These are phyloP conservation scores for Pythium chondricola DNA, from an alignment of 352 stramenopile genomes.

Conservation along the genomic window DNA sequence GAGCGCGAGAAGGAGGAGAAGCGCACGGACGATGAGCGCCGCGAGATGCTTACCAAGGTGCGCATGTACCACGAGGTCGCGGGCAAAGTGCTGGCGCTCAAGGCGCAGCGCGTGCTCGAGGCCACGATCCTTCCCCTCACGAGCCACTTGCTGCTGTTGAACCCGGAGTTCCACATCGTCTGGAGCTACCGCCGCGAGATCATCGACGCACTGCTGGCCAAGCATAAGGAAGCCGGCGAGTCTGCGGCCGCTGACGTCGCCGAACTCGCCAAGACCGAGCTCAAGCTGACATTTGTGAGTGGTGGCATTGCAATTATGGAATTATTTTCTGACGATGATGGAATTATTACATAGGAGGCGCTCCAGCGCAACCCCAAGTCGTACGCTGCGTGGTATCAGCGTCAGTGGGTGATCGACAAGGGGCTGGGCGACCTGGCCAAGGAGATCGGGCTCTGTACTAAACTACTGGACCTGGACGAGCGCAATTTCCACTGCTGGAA, in stretches of 20 bases:
- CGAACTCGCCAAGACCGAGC: constrained; percentile 74
- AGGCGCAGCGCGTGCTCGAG: constrained; percentile 43
- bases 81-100: constrained; percentile 59
- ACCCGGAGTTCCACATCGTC: constrained; percentile 95
- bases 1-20: constrained; percentile 64
- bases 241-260: constrained; percentile 13
- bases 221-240: constrained; percentile 19
- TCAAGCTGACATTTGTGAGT: constrained; percentile 78
- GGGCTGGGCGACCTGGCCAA: constrained; percentile 61
- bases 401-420: constrained; percentile 79
- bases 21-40: constrained; percentile 55
- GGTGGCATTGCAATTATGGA: neutral
- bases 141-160: constrained; percentile 91
- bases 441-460: constrained; percentile 72
- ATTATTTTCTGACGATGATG: neutral
- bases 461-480: constrained; percentile 86
- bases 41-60: constrained; percentile 57
- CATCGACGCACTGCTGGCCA: constrained; percentile 46
- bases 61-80: constrained; percentile 76
- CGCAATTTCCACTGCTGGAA: constrained; percentile 99
- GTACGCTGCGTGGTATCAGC: constrained; percentile 91
- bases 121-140: constrained; percentile 71
- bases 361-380: constrained; percentile 97
- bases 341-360: constrained; percentile 48
- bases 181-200: constrained; percentile 96